Evolutionary conservation across 257 asterid genomes (phyloP).

Genomic region (Ajuga chamaepitys): DNA sequence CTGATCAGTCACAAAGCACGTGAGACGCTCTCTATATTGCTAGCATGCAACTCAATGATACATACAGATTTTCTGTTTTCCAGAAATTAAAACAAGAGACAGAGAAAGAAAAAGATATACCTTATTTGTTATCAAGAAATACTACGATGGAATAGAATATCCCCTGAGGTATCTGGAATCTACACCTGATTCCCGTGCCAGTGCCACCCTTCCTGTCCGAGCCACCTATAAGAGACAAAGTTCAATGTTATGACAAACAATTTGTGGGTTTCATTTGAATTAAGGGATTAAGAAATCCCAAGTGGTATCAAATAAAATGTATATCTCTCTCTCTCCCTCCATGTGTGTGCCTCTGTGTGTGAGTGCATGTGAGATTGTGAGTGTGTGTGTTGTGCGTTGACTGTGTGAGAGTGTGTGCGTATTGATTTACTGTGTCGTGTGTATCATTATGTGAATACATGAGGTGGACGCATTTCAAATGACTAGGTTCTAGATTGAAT

Average conservation of each 20-base stretch:
- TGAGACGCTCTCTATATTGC: neutral
- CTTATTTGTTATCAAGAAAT: neutral
- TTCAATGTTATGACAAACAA: neutral
- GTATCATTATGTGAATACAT: no score
- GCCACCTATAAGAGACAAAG: constrained; percentile 49
- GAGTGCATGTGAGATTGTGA: no score
- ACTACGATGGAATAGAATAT: constrained; percentile 44
- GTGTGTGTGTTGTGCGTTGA: no score
- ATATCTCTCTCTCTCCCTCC: no score
- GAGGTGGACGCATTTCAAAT: no score
- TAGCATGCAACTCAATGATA: neutral
- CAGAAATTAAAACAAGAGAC: neutral
- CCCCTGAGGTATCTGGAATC: constrained; percentile 75
- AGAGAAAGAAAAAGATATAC: neutral
- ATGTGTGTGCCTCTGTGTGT: no score
- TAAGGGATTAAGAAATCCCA: no score
- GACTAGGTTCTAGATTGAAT: no score
- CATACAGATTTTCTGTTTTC: neutral
- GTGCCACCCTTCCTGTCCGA: constrained; percentile 79
- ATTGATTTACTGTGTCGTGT: no score
- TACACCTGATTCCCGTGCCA: constrained; percentile 78
- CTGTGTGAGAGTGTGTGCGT: no score
- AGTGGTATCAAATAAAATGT: no score
- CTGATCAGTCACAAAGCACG: neutral
- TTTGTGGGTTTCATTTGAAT: neutral